Base-by-base conservation (phyloP, 345 rosid genomes). In the Schrenkiella parvula region DNA sequence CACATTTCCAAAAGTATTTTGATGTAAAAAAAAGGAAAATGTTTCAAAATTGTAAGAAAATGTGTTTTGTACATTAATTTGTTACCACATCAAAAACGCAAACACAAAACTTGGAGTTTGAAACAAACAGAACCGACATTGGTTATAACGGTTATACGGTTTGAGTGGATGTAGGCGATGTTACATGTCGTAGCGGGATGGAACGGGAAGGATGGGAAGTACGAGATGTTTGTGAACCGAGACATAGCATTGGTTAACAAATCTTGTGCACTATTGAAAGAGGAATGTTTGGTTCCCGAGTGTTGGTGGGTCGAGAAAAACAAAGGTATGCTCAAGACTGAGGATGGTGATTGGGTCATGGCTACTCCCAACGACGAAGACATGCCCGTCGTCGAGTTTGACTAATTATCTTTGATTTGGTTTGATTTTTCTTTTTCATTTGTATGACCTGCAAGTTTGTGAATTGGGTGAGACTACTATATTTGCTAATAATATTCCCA, bases 221-320 rank as follows among this genome's bases (percentile, higher is more conserved):
- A 84, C 42, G 78, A 83, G 73, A 37, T 90, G 76, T 80, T 44
- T 78, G 90, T 89, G 81, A 87, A 87, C 80, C 72, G 98, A 66
- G 86, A 87, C 77, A 37, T 92, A 87, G 93, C 91, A 1, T 46
- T 92, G 78, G 98, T 92, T 63, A 92, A 92, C 56, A 92, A 92
- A 70, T 85, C 90, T 0, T 77, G 84, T 39, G 87, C 77, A 9
- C 76, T 80, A 43, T 64, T 92, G 73, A 90, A 82, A 71, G 86
- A 84, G 18, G 96, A 90, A 71, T 86, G 80, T 26, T 53, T 87
- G 80, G 93, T 92, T 62, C 96, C 93, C 4, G 88, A 78, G 38
- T 81, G 86, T 0, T 92, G 98, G 98, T 88, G 98, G 95, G 84
- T 86, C 10, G 95, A 87, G 74, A 92, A 90, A 80, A 90, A 92